A percentile compares a stretch with the other conserved stretches of the same genome.
These are phyloP conservation scores for Choiromyces venosus DNA, from an alignment of 495 filamentous ascomycete species.

Conservation along the genomic window DNA sequence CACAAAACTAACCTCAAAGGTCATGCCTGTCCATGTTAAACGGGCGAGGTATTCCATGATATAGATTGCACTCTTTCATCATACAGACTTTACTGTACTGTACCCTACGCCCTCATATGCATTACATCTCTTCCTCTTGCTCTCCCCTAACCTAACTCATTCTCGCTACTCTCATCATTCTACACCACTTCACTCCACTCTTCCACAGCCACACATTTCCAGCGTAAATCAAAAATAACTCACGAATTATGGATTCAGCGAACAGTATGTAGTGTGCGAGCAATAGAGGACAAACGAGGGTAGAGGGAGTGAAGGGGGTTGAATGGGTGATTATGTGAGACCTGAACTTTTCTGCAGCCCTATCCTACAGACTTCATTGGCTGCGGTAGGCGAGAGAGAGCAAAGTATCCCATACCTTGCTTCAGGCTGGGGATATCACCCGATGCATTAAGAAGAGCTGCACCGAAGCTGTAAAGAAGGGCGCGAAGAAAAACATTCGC, in stretches of 20 bases:
- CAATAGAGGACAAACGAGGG: neutral
- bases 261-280: neutral
- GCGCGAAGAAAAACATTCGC: neutral
- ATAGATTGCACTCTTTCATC: neutral
- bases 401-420: neutral
- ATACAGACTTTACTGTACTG: neutral
- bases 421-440: neutral
- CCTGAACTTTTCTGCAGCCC: neutral
- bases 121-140: neutral
- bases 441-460: neutral
- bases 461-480: neutral
- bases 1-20: too few relatives aligned
- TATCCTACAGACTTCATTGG: neutral
- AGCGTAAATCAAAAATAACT: conserved; percentile 3
- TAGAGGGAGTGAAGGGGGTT: neutral
- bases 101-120: neutral
- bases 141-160: neutral
- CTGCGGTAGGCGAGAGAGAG: neutral
- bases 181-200: neutral
- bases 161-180: neutral
- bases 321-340: neutral
- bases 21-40: neutral
- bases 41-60: neutral
- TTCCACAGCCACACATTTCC: neutral
- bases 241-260: neutral